Base-by-base conservation (phyloP, 2,329 filamentous ascomycete species). In the Tothia fuscella region DNA sequence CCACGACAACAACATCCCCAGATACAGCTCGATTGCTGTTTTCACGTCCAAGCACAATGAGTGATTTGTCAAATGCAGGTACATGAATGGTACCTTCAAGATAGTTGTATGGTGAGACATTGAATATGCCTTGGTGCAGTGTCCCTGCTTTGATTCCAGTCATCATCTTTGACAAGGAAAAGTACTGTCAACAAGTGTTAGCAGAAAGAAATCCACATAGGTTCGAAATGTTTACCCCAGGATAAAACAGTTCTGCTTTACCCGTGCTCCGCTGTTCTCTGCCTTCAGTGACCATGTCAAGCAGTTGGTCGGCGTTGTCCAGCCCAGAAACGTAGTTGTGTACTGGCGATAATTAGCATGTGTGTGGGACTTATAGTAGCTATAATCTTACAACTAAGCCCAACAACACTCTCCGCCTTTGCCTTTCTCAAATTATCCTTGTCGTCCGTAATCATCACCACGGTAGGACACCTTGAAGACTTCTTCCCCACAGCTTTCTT, bases 51-150 rank as follows among this genome's bases (percentile, higher is more conserved):
- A 96, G 71, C 35, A 98, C 74, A 13, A 98, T 70, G 22, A 98
- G 73, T 1, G 87, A 74, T 53, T 91, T 93, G 46, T 91, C 81
- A 54, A 98, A 98, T 4, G 88, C 78, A 1, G 88, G 78, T 1
- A 93, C 87, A 52, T 89, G 81, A 47, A 96, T 82, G 1, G 86
- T 87, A 2, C 86, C 91, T 60, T 98, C 91, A 9, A 98, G 71
- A 53, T 96, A 98, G 65, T 98, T 98, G 70, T 96, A 98, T 1
- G 86, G 85, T 6, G 91, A 96, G 21, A 96, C 86, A 55, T 88
- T 94, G 67, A 95, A 98, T 19, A 84, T 80, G 5, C 91, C 91
- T 62, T 98, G 89, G 58, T 98, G 91, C 52, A 98, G 67, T 41
- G 86, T 78, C 4, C 88, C 87, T 39, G 78, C 78, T 65, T 93